phyloP scores from a whole-genome alignment of 257 asterid species.

The Vinca minor region DNA sequence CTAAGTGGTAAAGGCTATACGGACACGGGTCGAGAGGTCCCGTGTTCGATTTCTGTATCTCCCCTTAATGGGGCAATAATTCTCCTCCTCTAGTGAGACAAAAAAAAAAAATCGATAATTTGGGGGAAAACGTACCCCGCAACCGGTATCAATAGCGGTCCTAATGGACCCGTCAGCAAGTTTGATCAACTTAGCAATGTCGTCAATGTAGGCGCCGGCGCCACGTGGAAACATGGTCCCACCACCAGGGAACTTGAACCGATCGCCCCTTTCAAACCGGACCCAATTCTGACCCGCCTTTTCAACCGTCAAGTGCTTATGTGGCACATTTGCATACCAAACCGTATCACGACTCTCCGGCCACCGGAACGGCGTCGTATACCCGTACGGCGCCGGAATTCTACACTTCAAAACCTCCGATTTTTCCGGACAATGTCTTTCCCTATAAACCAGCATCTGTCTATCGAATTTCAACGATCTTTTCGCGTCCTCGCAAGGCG shows the following conservation, averaged over 20 bases:
- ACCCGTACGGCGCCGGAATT: constrained; percentile 80
- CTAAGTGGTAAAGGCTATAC: too few species aligned
- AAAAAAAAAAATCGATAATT: neutral
- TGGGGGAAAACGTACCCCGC: constrained; percentile 51
- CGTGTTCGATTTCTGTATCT: too few species aligned
- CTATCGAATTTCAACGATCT: constrained; percentile 63
- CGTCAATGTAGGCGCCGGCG: constrained; percentile 78
- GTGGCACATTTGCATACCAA: constrained; percentile 95
- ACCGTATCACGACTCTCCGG: constrained; percentile 72
- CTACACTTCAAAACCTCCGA: constrained; percentile 49
- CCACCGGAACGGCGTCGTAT: constrained; percentile 73
- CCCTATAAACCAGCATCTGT: constrained; percentile 49
- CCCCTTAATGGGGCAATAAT: too few species aligned
- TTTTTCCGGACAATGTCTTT: constrained; percentile 80
- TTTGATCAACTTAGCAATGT: constrained; percentile 63
- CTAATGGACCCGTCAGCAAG: constrained; percentile 61
- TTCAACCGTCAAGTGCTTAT: constrained; percentile 88
- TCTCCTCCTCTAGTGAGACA: too few species aligned
- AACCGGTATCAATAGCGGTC: constrained; percentile 94
- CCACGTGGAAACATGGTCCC: constrained; percentile 99
- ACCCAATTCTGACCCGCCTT: constrained; percentile 97
- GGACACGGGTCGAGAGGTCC: too few species aligned
- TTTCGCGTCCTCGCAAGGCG: constrained; percentile 70
- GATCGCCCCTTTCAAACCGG: constrained; percentile 66
- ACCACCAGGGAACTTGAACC: constrained; percentile 89